A percentile compares a stretch with the other conserved stretches of the same genome.
Conservation (phyloP, 2,329 filamentous ascomycete genomes). For the Aspergillus sp. region DNA sequence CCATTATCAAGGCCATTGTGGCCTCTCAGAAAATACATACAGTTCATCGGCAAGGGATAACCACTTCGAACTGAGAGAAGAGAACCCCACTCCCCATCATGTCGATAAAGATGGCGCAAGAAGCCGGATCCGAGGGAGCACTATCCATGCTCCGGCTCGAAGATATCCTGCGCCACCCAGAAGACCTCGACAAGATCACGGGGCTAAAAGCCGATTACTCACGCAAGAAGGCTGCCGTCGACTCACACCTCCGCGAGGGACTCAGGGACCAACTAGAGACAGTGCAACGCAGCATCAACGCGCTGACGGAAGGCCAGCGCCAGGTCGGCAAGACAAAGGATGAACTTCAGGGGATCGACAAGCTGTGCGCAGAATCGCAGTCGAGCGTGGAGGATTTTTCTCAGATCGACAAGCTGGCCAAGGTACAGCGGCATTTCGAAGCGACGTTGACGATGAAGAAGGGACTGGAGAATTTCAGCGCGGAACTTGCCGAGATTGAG, state of each 20-base stretch:
- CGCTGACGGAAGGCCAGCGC: slow-evolving; percentile 81
- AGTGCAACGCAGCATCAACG: slow-evolving; percentile 85
- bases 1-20: background rate
- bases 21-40: background rate
- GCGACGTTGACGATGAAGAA: slow-evolving; percentile 88
- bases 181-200: slow-evolving; percentile 93
- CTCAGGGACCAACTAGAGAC: slow-evolving; percentile 88
- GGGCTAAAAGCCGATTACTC: slow-evolving; percentile 84
- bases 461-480: slow-evolving; percentile 80
- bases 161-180: slow-evolving; percentile 87
- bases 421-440: slow-evolving; percentile 79
- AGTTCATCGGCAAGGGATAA: background rate
- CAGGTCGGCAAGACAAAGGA: slow-evolving; percentile 90
- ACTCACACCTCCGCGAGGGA: slow-evolving; percentile 79
- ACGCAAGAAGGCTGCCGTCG: slow-evolving; percentile 86
- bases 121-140: slow-evolving; percentile 47
- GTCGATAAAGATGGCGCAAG: slow-evolving; percentile 27
- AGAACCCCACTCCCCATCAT: background rate
- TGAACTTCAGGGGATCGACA: slow-evolving; percentile 98
- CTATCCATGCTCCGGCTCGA: slow-evolving; percentile 66
- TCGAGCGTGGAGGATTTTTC: slow-evolving; percentile 97
- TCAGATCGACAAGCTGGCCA: slow-evolving; percentile 55
- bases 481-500: slow-evolving; percentile 67
- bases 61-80: background rate
- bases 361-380: slow-evolving; percentile 92